Evolutionary conservation across 2,329 filamentous ascomycete genomes (phyloP).

Genomic region (Arthrocladium fulminans): DNA sequence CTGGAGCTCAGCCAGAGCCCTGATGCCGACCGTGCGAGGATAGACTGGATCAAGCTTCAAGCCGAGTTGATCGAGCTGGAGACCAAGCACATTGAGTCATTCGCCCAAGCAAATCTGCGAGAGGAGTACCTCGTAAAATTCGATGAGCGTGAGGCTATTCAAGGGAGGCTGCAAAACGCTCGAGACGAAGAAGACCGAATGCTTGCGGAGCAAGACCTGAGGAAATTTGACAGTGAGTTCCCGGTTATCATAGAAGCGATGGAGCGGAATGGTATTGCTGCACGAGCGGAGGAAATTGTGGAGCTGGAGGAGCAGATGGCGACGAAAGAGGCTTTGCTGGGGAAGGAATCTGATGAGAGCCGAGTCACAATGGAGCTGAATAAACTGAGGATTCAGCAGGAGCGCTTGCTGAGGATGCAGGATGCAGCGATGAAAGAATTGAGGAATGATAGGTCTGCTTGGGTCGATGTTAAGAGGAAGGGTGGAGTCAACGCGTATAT

Average conservation of each 20-base stretch:
- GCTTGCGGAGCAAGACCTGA: neutral
- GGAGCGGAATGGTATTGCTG: neutral
- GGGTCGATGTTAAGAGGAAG: neutral
- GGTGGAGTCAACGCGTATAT: neutral
- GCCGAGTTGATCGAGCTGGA: neutral
- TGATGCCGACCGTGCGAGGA: neutral
- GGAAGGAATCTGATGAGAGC: neutral
- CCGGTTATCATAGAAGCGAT: neutral
- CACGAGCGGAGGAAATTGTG: neutral
- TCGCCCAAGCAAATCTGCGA: neutral
- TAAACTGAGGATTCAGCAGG: neutral
- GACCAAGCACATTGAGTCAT: neutral
- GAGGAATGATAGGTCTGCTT: neutral
- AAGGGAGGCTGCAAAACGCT: too few species aligned
- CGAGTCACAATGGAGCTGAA: neutral
- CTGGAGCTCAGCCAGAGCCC: neutral
- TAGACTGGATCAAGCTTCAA: slow-evolving; percentile 2
- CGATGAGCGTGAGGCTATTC: neutral
- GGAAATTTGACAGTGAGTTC: neutral
- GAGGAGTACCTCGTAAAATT: slow-evolving; percentile 3
- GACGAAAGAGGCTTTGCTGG: neutral
- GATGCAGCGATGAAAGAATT: neutral
- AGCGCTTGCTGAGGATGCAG: neutral
- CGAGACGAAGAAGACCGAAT: neutral
- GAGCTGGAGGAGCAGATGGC: neutral